Base-by-base conservation (phyloP, 306 rosid genomes). In the Acacia melanoxylon region DNA sequence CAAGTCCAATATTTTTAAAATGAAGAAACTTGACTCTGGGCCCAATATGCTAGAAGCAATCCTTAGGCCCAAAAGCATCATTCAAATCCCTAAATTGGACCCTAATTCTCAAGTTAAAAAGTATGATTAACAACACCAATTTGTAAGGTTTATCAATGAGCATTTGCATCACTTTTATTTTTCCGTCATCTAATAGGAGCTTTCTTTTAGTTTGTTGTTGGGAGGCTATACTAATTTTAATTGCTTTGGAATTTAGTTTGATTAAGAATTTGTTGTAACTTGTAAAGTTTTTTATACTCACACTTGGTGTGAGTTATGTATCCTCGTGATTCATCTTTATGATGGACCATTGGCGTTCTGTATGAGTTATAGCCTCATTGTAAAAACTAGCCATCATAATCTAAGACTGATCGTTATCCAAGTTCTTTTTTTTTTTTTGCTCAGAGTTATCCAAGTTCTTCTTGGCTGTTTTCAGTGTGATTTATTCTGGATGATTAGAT, bases 381-480 rank as follows among this genome's bases (percentile, higher is more conserved):
- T 42, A 19, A 44, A 13, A 75, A 13, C 49, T 74, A 29, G 65
- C 70, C 14, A 72, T 80, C 73, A 61, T 68, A 68, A 63, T 86
- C 65, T 73, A 72, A 77, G 48, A 72, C 51, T 48, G 74, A 80
- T 56, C 80, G 68, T 74, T 68, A 20, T 80, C 62, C 58, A 22
- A 16, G 73, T 41, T 51, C 42, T 31, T 51, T n/a, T n/a, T n/a
- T n/a, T n/a, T n/a, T n/a, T n/a, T n/a, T n/a, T n/a, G n/a, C n/a
- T n/a, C n/a, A n/a, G n/a, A n/a, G 68, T 74, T 68, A 20, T 80
- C 62, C 58, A 22, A 16, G 73, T 41, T 51, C 42, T 31, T 51
- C 35, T 37, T 35, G 45, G 78, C 77, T 51, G 41, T 86, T 69
- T 19, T 79, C 8, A 65, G 17, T 67, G 68, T 27, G 37, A 24